These are phyloP conservation scores for Tephrocybe sp. DNA, from an alignment of 768 basidiomycete genomes.

Conservation along the genomic window DNA sequence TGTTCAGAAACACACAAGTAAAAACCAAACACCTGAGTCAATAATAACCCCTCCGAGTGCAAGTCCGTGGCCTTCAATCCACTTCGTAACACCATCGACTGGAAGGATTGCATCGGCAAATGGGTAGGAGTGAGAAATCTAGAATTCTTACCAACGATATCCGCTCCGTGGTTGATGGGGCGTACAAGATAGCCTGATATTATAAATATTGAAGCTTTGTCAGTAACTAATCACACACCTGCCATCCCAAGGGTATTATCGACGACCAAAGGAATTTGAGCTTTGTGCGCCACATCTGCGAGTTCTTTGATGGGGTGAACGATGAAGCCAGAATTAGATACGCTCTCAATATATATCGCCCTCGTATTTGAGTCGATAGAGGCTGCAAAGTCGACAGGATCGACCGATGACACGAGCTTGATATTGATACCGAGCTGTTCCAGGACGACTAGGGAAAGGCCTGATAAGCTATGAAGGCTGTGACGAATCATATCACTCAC, in stretches of 20 bases:
- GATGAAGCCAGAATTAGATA: constrained; percentile 55
- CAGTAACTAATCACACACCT: constrained; percentile 18
- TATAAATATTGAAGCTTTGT: neutral
- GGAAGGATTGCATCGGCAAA: no score
- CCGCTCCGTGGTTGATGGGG: constrained; percentile 77
- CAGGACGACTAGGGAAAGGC: constrained; percentile 33
- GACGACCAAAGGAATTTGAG: constrained; percentile 38
- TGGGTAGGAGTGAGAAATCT: no score
- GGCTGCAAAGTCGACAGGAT: neutral
- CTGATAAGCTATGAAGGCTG: neutral
- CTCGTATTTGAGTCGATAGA: constrained; percentile 59
- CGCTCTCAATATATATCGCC: constrained; percentile 54
- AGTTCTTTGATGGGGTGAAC: constrained; percentile 47
- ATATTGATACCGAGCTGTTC: constrained; percentile 68
- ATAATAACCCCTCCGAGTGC: constrained; percentile 1
- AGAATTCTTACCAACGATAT: constrained; percentile 5
- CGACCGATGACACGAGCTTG: constrained; percentile 24
- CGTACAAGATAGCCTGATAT: constrained; percentile 53
- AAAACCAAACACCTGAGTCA: neutral
- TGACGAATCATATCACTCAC: neutral
- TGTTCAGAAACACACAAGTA: neutral
- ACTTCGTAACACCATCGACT: constrained; percentile 1
- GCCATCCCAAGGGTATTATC: constrained; percentile 35
- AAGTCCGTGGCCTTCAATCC: constrained; percentile 2
- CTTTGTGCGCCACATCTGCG: constrained; percentile 52